Percentiles rank a stretch among this genome's conserved stretches.
Conservation (phyloP, 345 rosid species). For the Acer yangbiense region DNA sequence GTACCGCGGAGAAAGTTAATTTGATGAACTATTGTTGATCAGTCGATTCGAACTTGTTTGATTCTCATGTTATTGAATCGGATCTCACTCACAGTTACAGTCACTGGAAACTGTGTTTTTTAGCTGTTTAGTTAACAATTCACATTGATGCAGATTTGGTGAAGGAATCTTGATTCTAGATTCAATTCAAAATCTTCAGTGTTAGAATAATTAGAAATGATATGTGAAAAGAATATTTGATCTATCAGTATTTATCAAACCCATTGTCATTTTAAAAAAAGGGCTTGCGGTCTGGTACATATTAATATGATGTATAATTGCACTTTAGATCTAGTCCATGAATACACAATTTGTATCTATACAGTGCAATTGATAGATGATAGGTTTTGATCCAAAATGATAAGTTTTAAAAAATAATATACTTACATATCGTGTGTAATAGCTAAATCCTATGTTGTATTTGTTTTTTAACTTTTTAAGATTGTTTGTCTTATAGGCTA, state of each 20-base stretch:
- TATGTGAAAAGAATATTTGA: neutral
- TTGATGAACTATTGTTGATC: neutral
- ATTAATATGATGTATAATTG: neutral
- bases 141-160: neutral
- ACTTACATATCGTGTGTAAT: too few relatives aligned
- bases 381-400: too few relatives aligned
- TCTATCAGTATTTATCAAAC: too few relatives aligned
- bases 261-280: too few relatives aligned
- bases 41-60: neutral
- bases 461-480: neutral
- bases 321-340: conserved; percentile 1
- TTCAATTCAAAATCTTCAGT: neutral
- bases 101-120: neutral
- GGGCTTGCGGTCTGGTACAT: neutral
- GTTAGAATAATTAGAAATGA: neutral
- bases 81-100: conserved; percentile 7
- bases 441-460: neutral
- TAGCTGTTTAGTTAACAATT: neutral
- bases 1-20: neutral
- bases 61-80: neutral
- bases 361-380: too few relatives aligned
- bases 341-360: neutral
- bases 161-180: neutral
- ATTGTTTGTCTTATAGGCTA: neutral
- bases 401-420: too few relatives aligned